Evolutionary conservation across 1,284 basidiomycete genomes (phyloP), one percentile per base, ranked within the genome.

Genomic region (Trametes pubescens): DNA sequence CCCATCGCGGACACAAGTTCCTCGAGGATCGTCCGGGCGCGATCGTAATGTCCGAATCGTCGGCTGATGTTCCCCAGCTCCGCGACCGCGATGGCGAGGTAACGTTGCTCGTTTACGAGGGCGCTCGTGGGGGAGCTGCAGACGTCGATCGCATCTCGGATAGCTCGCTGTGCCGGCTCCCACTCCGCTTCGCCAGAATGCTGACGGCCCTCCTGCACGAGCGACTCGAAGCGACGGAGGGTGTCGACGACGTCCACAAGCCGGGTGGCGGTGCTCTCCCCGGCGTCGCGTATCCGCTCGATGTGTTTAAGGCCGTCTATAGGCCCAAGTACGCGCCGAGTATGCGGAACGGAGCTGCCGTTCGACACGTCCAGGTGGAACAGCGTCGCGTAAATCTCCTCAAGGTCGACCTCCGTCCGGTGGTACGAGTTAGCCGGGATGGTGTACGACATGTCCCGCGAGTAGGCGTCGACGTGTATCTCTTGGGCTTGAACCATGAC

Each of bases 371-470:
- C 46, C 32, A 47, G 32, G 44, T 26, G 24, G 44, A 47, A 47
- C 22, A 57, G 32, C n/a, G 55, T 37, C 14, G 55, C 55, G 55
- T 57, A 21, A 11, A 57, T 14, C n/a, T 26, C 55, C n/a, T 48
- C 32, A 1, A 44, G 44, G 9, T 22, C 55, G 11, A 57, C 55
- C 21, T 47, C 44, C 14, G 44, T 40, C 3, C 11, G n/a, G 32
- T 48, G 44, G 21, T 14, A 48, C 14, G 21, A 8, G n/a, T 34
- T 24, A 1, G 18, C n/a, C 11, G 34, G 34, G 32, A 57, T 18
- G 6, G 22, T 18, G 22, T 57, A 57, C 11, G 55, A 35, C 44
- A 37, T 37, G 14, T 48, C 46, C 18, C 44, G 44, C n/a, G n/a
- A 24, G 14, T 56, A 37, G 11, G 18, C 9, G 2, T 34, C 29